Conservation (phyloP, 768 basidiomycete genomes). For the Rhodotorula kratochvilovae region DNA sequence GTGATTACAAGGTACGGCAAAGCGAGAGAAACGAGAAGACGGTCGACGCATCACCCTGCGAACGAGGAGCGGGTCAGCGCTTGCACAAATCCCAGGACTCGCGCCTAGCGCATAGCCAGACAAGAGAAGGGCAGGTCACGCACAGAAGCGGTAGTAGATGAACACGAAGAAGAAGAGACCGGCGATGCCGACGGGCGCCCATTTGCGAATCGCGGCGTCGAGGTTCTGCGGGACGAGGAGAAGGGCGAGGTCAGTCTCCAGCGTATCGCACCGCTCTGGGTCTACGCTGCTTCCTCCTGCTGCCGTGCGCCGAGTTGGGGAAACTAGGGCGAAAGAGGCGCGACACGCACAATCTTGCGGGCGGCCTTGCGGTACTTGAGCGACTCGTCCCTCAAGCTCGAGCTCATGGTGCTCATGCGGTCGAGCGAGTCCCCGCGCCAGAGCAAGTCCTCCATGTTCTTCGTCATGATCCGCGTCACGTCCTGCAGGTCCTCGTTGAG, state of each 20-base stretch:
- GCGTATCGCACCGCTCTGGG: no score
- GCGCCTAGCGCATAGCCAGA: no score
- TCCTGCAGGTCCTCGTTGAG: slow-evolving; percentile 96
- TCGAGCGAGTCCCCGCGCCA: slow-evolving; percentile 98
- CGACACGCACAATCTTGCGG: slow-evolving; percentile 60
- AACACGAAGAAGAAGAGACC: slow-evolving; percentile 60
- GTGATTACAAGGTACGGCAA: slow-evolving; percentile 1
- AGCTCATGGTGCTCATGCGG: slow-evolving; percentile 94
- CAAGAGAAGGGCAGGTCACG: no score
- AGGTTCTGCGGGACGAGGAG: slow-evolving; percentile 44
- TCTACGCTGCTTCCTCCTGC: no score
- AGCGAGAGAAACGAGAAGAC: neutral
- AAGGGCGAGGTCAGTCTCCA: neutral
- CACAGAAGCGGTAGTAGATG: slow-evolving; percentile 56
- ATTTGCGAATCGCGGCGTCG: slow-evolving; percentile 88
- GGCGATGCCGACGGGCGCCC: slow-evolving; percentile 84
- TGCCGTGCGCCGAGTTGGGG: no score
- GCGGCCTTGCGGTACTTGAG: slow-evolving; percentile 96
- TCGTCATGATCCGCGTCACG: slow-evolving; percentile 98
- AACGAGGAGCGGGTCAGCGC: no score
- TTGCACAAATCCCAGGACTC: no score
- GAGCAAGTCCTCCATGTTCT: slow-evolving; percentile 98
- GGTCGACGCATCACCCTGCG: neutral
- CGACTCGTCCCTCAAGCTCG: slow-evolving; percentile 87
- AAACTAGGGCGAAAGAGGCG: neutral